Conservation (phyloP, 2,329 filamentous ascomycete species). For the Blumeria hordei region DNA sequence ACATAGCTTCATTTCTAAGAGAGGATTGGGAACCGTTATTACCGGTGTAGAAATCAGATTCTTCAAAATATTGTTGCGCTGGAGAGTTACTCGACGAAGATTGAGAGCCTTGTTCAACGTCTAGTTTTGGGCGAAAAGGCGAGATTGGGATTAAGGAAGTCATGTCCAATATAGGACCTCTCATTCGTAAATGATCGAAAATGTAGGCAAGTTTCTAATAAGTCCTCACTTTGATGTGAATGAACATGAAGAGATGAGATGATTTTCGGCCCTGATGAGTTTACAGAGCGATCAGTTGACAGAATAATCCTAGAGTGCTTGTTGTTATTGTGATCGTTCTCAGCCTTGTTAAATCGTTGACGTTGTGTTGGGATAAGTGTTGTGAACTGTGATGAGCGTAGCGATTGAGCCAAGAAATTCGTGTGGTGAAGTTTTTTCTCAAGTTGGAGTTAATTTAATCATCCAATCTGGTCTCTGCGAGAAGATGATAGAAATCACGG, state of each 20-base stretch:
- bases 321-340: too few species aligned
- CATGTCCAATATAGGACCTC: conserved; percentile 9
- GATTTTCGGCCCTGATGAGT: not conserved
- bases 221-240: not conserved
- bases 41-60: conserved; percentile 76
- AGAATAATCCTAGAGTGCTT: too few species aligned
- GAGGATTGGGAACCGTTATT: conserved; percentile 89
- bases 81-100: conserved; percentile 45
- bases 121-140: conserved; percentile 11
- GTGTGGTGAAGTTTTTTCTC: too few species aligned
- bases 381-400: too few species aligned
- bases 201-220: not conserved
- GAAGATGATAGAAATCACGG: too few species aligned
- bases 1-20: conserved; percentile 46
- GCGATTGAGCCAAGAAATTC: too few species aligned
- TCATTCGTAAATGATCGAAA: conserved; percentile 7
- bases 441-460: too few species aligned
- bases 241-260: not conserved
- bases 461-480: too few species aligned
- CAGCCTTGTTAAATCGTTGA: too few species aligned
- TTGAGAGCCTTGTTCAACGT: conserved; percentile 14
- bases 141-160: conserved; percentile 7
- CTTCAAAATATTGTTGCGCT: conserved; percentile 56
- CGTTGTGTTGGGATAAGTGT: too few species aligned
- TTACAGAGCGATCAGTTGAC: too few species aligned